Base-by-base conservation (phyloP, 106 monocot genomes). In the Dioscorea zingiberensis region DNA sequence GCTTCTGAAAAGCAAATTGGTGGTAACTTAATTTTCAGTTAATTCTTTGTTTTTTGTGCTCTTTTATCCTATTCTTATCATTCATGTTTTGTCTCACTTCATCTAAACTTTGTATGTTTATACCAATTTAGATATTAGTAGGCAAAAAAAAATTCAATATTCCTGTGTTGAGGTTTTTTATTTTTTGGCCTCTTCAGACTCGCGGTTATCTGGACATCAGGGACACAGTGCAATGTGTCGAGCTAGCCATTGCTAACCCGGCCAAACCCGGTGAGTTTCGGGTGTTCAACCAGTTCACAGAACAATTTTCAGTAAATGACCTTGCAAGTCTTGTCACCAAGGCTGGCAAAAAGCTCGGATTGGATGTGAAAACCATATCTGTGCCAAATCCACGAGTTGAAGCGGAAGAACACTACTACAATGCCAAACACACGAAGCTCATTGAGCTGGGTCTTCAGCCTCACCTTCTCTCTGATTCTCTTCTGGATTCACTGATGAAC, bases 241-340 rank as follows among this genome's bases (percentile, higher is more conserved):
- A 97, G 71, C 83, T 97, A 2, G 95, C 91, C 55, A 88, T 97
- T 11, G 87, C 95, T 17, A 91, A 91, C 70, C 91, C 95, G 23
- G 87, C 95, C 54, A 97, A 81, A 61, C 81, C 48, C 13, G 95
- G 95, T 2, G 88, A 91, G 63, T 97, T 97, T 64, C 83, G 91
- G 8, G 91, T 97, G 25, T 97, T 97, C 74, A 95, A 95, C 83
- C 95, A 95, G 72, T 95, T 95, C 76, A 91, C 91, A 1, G 95
- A 95, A 64, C 91, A 86, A 60, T 97, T 91, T 70, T 97, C 95
- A 0, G 85, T 97, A 32, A 97, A 97, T 46, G 83, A 97, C 27
- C 85, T 97, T 1, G 88, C 95, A 1, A 18, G 60, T 0, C 75
- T 97, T 21, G 88, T 95, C 4, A 85, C 85, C 51, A 83, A 76